phyloP scores from a whole-genome alignment of 106 monocot genomes.

The Iris macrosiphon region DNA sequence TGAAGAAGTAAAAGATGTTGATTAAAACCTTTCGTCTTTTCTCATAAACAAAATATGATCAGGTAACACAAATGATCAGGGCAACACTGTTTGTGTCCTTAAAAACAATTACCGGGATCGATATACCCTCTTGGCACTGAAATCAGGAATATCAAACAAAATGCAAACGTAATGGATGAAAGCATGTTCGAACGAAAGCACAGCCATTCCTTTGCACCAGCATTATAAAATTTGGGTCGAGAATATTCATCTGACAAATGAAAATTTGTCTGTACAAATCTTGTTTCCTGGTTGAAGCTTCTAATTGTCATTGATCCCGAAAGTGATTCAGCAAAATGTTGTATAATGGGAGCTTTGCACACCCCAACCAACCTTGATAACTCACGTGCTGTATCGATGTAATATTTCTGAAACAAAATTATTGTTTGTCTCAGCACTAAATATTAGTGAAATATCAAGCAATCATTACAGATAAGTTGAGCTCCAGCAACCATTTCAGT shows the following conservation, averaged over 20 bases:
- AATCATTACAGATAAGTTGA: background rate
- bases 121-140: conserved; percentile 58
- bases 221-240: conserved; percentile 58
- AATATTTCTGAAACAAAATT: conserved; percentile 44
- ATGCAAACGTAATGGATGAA: conserved; percentile 59
- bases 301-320: conserved; percentile 67
- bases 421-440: background rate
- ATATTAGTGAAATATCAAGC: background rate
- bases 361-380: conserved; percentile 59
- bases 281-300: conserved; percentile 55
- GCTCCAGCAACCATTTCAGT: too few relatives aligned
- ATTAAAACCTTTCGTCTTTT: background rate
- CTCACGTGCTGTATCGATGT: conserved; percentile 66
- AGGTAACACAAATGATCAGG: too few relatives aligned
- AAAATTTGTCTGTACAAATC: conserved; percentile 44
- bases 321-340: conserved; percentile 74
- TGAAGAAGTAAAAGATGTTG: conserved; percentile 10
- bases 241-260: conserved; percentile 44
- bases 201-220: conserved; percentile 61
- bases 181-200: conserved; percentile 59
- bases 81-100: background rate
- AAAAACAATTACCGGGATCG: conserved; percentile 70
- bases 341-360: conserved; percentile 75
- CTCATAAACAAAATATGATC: background rate
- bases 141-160: conserved; percentile 62